A percentile compares a stretch with the other conserved stretches of the same genome.
These are phyloP conservation scores for Tricholoma saponaceum DNA, from an alignment of 768 basidiomycete species.

Conservation along the genomic window DNA sequence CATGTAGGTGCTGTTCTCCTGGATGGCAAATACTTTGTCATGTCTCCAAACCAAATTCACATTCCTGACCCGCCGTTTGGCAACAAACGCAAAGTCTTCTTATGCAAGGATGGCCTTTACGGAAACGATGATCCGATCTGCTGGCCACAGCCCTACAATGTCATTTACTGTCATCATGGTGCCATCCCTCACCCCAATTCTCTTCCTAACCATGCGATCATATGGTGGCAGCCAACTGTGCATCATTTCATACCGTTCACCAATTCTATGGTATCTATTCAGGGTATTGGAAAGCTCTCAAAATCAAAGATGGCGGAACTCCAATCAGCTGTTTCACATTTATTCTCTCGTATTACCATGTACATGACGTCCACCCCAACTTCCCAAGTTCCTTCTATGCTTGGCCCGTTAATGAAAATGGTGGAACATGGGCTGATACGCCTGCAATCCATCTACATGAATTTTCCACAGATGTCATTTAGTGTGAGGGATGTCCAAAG, in stretches of 20 bases:
- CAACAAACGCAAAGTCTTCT: background rate
- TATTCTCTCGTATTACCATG: background rate
- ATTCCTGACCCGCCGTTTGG: background rate
- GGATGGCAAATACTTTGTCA: background rate
- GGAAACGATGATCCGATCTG: background rate
- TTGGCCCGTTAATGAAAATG: background rate
- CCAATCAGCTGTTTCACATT: background rate
- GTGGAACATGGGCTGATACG: background rate
- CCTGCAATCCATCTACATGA: background rate
- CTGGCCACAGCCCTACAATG: background rate
- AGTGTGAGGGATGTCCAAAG: background rate
- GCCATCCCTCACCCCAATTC: background rate
- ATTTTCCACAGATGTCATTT: background rate
- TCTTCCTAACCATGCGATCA: background rate
- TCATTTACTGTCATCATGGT: background rate
- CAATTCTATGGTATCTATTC: background rate
- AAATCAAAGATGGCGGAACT: background rate
- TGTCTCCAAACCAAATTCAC: background rate
- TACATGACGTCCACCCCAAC: background rate
- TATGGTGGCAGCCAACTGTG: background rate
- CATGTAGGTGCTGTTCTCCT: background rate
- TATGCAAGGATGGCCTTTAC: background rate
- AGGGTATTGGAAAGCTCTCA: background rate
- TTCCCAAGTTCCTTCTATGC: background rate
- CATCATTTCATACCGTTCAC: background rate